Percentiles rank a stretch among this genome's conserved stretches.
Evolutionary conservation across 2,329 filamentous ascomycete genomes (phyloP).

Genomic region (Neonectria punicea): DNA sequence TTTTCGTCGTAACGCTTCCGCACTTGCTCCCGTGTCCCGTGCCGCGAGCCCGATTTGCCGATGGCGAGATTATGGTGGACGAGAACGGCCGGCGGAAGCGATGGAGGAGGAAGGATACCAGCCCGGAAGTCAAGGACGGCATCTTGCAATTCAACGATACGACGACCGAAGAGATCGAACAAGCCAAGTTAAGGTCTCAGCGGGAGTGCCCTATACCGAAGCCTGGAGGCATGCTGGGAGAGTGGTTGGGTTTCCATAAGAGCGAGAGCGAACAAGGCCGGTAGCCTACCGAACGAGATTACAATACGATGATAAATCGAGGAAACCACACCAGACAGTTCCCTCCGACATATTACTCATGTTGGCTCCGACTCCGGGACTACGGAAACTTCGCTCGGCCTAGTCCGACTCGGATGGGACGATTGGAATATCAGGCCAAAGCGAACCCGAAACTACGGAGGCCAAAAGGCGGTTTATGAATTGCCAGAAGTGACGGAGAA

Average conservation of each 20-base stretch:
- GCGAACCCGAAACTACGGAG: background rate
- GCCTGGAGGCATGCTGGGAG: conserved; percentile 80
- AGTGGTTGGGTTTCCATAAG: conserved; percentile 76
- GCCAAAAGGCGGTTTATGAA: background rate
- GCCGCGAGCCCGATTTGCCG: conserved; percentile 78
- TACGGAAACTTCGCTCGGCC: background rate
- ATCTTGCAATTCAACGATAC: conserved; percentile 60
- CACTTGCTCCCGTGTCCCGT: conserved; percentile 93
- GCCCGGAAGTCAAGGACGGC: conserved; percentile 55
- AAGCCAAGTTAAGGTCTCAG: conserved; percentile 55
- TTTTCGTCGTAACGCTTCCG: conserved; percentile 90
- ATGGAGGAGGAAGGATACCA: conserved; percentile 53
- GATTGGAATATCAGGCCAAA: background rate
- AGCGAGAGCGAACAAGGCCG: conserved; percentile 37
- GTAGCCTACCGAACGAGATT: conserved; percentile 36
- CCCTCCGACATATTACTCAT: background rate
- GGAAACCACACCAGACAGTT: conserved; percentile 5
- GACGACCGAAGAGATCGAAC: conserved; percentile 49
- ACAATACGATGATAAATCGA: conserved; percentile 8
- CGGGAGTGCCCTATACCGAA: conserved; percentile 94
- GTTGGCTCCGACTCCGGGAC: background rate
- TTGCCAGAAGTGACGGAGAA: background rate
- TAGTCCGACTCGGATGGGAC: conserved; percentile 1
- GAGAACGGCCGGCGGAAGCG: conserved; percentile 58
- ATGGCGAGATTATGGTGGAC: conserved; percentile 66